Conservation (phyloP, 345 rosid genomes). For the Hibiscus trionum region DNA sequence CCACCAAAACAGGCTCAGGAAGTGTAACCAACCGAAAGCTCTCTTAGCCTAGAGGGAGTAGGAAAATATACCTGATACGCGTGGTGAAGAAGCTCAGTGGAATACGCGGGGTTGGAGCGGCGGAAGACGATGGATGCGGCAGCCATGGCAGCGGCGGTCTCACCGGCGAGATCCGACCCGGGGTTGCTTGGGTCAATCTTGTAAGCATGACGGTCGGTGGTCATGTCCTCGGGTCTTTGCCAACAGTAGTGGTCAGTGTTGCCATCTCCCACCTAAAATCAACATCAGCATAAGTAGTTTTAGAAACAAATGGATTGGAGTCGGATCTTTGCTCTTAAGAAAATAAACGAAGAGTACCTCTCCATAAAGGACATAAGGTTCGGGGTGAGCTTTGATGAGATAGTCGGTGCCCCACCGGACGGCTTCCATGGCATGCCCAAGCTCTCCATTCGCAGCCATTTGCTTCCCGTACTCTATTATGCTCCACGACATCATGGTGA, state of each 20-base stretch:
- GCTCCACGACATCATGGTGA: conserved; percentile 99
- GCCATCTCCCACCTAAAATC: conserved; percentile 86
- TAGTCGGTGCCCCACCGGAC: conserved; percentile 97
- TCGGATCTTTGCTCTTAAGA: neutral
- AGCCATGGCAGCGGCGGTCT: conserved; percentile 98
- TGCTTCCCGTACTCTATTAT: conserved; percentile 82
- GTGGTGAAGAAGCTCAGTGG: conserved; percentile 67
- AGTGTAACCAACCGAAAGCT: neutral
- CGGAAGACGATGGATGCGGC: conserved; percentile 94
- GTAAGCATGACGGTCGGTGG: conserved; percentile 88
- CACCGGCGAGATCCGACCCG: conserved; percentile 97
- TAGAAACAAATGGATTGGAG: neutral
- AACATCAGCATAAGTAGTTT: neutral
- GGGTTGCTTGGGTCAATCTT: conserved; percentile 84
- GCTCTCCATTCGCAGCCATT: conserved; percentile 68
- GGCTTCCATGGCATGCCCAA: conserved; percentile 78
- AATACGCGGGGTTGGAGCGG: conserved; percentile 57
- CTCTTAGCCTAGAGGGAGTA: neutral
- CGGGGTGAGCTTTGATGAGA: conserved; percentile 92
- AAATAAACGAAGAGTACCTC: conserved; percentile 39
- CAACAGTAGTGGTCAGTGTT: conserved; percentile 97
- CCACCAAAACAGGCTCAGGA: neutral
- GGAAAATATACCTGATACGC: conserved; percentile 64
- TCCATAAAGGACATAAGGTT: conserved; percentile 87
- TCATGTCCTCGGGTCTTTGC: conserved; percentile 99